phyloP scores from a whole-genome alignment of 768 basidiomycete genomes.

The Amanita rubescens region DNA sequence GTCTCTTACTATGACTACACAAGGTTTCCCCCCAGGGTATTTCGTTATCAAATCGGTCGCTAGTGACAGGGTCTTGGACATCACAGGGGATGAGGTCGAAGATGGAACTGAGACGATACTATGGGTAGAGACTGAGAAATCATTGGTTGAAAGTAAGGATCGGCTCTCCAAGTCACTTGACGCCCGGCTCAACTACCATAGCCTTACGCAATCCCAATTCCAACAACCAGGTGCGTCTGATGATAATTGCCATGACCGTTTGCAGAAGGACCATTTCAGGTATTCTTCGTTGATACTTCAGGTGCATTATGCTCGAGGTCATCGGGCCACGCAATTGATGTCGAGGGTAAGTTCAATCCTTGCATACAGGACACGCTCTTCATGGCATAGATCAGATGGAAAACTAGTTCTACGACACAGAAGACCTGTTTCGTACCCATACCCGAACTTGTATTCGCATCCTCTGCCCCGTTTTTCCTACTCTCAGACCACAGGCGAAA shows the following conservation, averaged over 20 bases:
- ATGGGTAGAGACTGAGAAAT: conserved; percentile 68
- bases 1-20: conserved; percentile 14
- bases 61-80: conserved; percentile 49
- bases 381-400: conserved; percentile 37
- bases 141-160: conserved; percentile 66
- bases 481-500: conserved; percentile 43
- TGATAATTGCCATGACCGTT: not conserved
- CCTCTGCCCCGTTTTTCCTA: conserved; percentile 68
- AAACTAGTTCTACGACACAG: conserved; percentile 68
- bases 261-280: conserved; percentile 30
- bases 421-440: conserved; percentile 68
- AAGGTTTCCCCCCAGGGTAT: conserved; percentile 50
- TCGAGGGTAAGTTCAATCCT: conserved; percentile 43
- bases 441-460: conserved; percentile 73
- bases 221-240: conserved; percentile 58
- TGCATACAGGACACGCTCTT: not conserved
- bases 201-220: conserved; percentile 60
- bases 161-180: too few species aligned
- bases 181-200: conserved; percentile 19
- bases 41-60: conserved; percentile 55
- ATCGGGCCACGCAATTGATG: conserved; percentile 76
- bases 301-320: conserved; percentile 73
- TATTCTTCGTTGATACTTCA: conserved; percentile 76
- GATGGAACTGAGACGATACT: conserved; percentile 60
- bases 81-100: conserved; percentile 41